A percentile compares a stretch with the other conserved stretches of the same genome.
Conservation (phyloP, 2,329 filamentous ascomycete species). For the Neonectria hederae region DNA sequence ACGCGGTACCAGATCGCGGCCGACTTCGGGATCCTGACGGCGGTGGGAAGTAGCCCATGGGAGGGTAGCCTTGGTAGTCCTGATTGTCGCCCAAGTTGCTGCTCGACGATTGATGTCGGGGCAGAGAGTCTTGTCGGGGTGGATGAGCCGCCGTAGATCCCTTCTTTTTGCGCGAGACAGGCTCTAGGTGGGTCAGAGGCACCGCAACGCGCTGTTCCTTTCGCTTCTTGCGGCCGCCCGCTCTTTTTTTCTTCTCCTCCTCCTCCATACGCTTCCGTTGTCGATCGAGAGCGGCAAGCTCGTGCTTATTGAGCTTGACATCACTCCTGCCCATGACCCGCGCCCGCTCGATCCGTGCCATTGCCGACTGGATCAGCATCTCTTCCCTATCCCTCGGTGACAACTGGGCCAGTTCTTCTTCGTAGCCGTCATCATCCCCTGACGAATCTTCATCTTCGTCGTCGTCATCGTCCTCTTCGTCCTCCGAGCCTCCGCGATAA, state of each 20-base stretch:
- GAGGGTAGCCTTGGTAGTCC: slow-evolving; percentile 52
- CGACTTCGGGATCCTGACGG: slow-evolving; percentile 54
- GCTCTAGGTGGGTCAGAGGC: slow-evolving; percentile 62
- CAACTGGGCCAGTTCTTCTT: slow-evolving; percentile 64
- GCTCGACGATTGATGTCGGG: slow-evolving; percentile 50
- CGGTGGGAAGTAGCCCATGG: slow-evolving; percentile 62
- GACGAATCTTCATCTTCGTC: slow-evolving; percentile 48
- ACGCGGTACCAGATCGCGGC: slow-evolving; percentile 52
- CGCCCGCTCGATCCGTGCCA: slow-evolving; percentile 82
- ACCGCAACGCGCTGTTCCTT: slow-evolving; percentile 62
- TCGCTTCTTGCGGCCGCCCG: slow-evolving; percentile 50
- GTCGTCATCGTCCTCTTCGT: slow-evolving; percentile 48
- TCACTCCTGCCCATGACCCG: slow-evolving; percentile 79
- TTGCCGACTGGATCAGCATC: slow-evolving; percentile 77
- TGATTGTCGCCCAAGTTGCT: slow-evolving; percentile 50
- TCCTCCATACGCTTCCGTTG: slow-evolving; percentile 68
- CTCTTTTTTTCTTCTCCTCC: slow-evolving; percentile 47
- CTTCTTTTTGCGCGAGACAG: slow-evolving; percentile 51
- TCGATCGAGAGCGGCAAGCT: slow-evolving; percentile 82
- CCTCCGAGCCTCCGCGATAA: slow-evolving; percentile 47
- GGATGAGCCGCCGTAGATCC: no score
- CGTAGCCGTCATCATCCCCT: slow-evolving; percentile 49
- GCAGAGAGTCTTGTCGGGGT: slow-evolving; percentile 47
- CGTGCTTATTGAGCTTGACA: slow-evolving; percentile 81
- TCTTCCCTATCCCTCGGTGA: slow-evolving; percentile 75